These are phyloP conservation scores for Paraphoma sp. DNA, from an alignment of 2,329 filamentous ascomycete species.

Conservation along the genomic window DNA sequence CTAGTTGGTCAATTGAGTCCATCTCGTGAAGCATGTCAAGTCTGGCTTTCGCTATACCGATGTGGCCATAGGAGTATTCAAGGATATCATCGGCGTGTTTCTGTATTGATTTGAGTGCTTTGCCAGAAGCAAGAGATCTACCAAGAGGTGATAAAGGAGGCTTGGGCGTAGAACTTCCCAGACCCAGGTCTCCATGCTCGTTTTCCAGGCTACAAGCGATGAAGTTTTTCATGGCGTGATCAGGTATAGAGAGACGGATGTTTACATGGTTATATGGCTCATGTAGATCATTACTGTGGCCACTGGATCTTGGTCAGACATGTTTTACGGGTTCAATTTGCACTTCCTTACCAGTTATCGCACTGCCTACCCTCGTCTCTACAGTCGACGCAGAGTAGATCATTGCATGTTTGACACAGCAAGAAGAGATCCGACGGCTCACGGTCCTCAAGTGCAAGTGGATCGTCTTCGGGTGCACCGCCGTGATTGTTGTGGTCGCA, in stretches of 20 bases:
- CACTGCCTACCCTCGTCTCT: conserved; percentile 4
- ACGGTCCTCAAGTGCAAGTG: neutral
- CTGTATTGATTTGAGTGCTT: conserved; percentile 2
- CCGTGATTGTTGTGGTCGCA: conserved; percentile 17
- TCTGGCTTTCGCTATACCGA: conserved; percentile 21
- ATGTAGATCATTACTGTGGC: neutral
- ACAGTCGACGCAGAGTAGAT: conserved; percentile 8
- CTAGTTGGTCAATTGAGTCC: conserved; percentile 13
- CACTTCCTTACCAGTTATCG: neutral
- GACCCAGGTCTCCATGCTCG: conserved; percentile 16
- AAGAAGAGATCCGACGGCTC: conserved; percentile 5
- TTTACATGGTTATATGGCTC: conserved; percentile 16
- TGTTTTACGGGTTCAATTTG: neutral
- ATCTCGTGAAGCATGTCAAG: conserved; percentile 21
- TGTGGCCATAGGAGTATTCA: conserved; percentile 11
- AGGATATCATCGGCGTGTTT: conserved; percentile 10
- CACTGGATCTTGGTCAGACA: neutral
- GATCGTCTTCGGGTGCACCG: conserved; percentile 4
- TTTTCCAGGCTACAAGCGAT: conserved; percentile 13
- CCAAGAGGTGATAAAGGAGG: conserved; percentile 18
- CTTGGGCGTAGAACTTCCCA: conserved; percentile 8
- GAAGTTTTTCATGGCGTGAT: conserved; percentile 7
- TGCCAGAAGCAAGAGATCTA: neutral
- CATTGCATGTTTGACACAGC: conserved; percentile 3
- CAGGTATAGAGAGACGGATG: conserved; percentile 2